Percentiles rank a stretch among this genome's conserved stretches.
Conservation (phyloP, 2,329 filamentous ascomycete genomes). For the Xenoacremonium recifei region DNA sequence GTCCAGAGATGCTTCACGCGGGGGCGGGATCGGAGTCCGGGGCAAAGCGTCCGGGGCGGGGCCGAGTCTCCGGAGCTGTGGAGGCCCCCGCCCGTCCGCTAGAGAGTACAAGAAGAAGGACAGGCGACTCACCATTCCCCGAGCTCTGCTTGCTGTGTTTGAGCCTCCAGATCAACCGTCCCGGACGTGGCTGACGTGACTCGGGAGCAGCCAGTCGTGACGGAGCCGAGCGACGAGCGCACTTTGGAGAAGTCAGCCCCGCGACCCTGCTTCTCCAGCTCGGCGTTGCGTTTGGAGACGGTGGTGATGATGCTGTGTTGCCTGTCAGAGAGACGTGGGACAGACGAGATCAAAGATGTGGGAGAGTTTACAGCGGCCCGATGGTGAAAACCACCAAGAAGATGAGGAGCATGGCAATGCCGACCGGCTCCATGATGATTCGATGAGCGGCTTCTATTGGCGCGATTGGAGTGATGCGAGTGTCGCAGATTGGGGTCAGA, state of each 20-base stretch:
- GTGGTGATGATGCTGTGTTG: constrained; percentile 10
- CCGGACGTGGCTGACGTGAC: constrained; percentile 8
- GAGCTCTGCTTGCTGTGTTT: constrained; percentile 15
- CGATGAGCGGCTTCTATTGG: neutral
- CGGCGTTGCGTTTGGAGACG: constrained; percentile 11
- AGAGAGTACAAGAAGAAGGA: neutral
- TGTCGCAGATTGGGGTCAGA: too few species aligned
- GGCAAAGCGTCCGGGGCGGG: neutral
- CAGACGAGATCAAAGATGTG: neutral
- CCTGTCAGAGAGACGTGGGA: constrained; percentile 4
- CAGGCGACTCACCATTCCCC: constrained; percentile 24
- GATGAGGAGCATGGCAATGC: constrained; percentile 22
- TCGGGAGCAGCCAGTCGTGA: constrained; percentile 27
- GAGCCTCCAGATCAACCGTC: constrained; percentile 17
- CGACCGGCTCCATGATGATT: constrained; percentile 22
- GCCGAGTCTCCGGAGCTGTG: neutral
- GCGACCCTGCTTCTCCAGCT: constrained; percentile 18
- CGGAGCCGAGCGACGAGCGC: constrained; percentile 28
- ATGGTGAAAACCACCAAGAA: constrained; percentile 20
- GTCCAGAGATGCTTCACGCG: neutral
- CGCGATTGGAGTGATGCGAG: too few species aligned
- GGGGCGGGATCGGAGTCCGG: neutral
- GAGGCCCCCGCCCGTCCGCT: neutral
- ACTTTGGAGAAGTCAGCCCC: constrained; percentile 22
- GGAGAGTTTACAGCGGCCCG: constrained; percentile 20